Evolutionary conservation across 305 asterid genomes (phyloP).

Genomic region (Fraxinus xanthoxyloides): DNA sequence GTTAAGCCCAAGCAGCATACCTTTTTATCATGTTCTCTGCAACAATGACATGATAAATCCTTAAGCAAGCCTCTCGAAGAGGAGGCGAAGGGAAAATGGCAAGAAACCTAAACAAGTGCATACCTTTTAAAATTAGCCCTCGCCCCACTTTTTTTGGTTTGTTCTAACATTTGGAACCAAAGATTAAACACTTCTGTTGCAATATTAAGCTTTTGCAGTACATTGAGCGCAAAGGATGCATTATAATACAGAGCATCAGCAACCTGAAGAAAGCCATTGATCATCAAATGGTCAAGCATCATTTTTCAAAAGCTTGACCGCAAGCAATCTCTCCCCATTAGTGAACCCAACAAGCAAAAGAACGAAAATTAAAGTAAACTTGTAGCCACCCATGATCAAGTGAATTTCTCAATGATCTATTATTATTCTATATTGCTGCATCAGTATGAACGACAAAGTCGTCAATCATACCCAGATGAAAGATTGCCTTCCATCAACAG

Average conservation of each 20-base stretch:
- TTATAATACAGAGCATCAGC: conserved; percentile 95
- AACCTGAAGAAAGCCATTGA: conserved; percentile 37
- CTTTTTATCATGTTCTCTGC: conserved; percentile 94
- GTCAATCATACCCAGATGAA: neutral
- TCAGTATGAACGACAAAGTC: neutral
- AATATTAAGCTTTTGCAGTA: conserved; percentile 85
- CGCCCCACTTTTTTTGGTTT: conserved; percentile 75
- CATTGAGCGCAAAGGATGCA: conserved; percentile 63
- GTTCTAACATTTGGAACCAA: conserved; percentile 96
- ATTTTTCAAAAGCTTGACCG: conserved; percentile 5
- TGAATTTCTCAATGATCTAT: neutral
- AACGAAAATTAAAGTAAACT: neutral
- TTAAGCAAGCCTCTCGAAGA: neutral
- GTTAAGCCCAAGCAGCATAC: conserved; percentile 97
- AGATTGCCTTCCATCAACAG: neutral
- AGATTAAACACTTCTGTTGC: conserved; percentile 87
- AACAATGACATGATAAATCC: conserved; percentile 16
- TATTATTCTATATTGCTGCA: neutral
- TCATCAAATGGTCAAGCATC: neutral
- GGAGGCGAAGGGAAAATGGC: neutral
- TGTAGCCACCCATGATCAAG: neutral
- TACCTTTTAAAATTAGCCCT: conserved; percentile 85
- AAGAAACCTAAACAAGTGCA: neutral
- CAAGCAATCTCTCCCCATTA: conserved; percentile 5
- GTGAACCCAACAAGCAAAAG: neutral